Base-by-base conservation (phyloP, 2,329 filamentous ascomycete species). In the Sarocladium strictum region DNA sequence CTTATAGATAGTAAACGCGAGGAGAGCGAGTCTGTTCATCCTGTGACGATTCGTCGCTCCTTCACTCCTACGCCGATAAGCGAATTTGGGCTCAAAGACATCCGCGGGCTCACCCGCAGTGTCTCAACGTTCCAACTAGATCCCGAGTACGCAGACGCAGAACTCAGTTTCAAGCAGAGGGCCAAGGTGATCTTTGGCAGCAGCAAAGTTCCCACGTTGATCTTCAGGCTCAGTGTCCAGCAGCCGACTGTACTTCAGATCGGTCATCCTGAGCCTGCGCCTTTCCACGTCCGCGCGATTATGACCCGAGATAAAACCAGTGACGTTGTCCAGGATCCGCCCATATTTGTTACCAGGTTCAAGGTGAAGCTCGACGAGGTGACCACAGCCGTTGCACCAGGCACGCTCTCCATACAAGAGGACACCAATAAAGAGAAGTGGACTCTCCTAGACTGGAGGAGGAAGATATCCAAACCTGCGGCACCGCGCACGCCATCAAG, bases 131-230 rank as follows among this genome's bases (percentile, higher is more conserved):
- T 62, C n/a, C 63, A 63, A 17, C 55, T 71, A 1, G 53, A 68
- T 0, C 66, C 66, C 0, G 64, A 61, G 0, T 66, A 65, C 63
- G 62, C 63, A 35, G 27, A 59, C 14, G 61, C 56, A 2, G 57
- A 65, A 6, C 55, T 70, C 14, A 59, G 61, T 1, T 57, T 70
- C 40, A 64, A 60, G 41, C 65, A 70, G 53, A 67, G 64, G 53
- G 59, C 61, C 3, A 60, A 62, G 19, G 62, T 63, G 47, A 54
- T 70, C n/a, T 68, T 71, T 27, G 55, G 58, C 2, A 64, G 63
- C 1, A 62, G 66, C 33, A 67, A 63, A 27, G 63, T 70, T 2
- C 69, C 68, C 0, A 33, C 51, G 2, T 61, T 67, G 15, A 54
- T 40, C 4, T 67, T 60, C 50, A 47, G 54, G 1, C 38, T 67